Conservation (phyloP, 306 rosid species). For the Inga laurina region DNA sequence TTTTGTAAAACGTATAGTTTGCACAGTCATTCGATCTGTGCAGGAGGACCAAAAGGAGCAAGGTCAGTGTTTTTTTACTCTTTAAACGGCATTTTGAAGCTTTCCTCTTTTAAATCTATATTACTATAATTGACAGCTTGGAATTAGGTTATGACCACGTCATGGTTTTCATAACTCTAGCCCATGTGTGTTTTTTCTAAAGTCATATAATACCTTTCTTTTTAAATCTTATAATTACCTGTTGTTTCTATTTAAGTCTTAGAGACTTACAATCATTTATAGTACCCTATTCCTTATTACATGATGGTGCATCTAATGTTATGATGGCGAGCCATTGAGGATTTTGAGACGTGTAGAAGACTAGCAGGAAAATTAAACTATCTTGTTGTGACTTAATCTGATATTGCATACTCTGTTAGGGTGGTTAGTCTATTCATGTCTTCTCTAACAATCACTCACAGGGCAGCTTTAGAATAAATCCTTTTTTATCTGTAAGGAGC, state of each 20-base stretch:
- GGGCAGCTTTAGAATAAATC: not conserved
- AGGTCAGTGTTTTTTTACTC: constrained; percentile 50
- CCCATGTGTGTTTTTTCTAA: not conserved
- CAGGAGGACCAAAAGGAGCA: constrained; percentile 92
- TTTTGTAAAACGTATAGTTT: constrained; percentile 80
- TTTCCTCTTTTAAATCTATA: constrained; percentile 1
- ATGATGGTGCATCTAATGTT: not conserved
- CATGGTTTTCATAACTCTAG: not conserved
- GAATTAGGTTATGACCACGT: not conserved
- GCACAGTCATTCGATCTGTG: constrained; percentile 92
- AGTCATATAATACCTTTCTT: not conserved
- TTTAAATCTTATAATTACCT: not conserved
- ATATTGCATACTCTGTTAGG: not conserved
- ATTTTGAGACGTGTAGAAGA: not conserved
- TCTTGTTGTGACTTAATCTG: not conserved
- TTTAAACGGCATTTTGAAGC: constrained; percentile 11
- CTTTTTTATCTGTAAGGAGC: not conserved
- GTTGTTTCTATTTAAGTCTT: not conserved
- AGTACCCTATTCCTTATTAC: not conserved
- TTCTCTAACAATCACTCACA: not conserved
- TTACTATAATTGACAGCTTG: not conserved
- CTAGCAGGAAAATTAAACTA: not conserved
- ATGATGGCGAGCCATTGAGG: not conserved
- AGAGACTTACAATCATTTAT: not conserved
- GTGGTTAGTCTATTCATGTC: not conserved